phyloP scores from a whole-genome alignment of 2,329 filamentous ascomycete genomes.

The Trichoderma sp. region DNA sequence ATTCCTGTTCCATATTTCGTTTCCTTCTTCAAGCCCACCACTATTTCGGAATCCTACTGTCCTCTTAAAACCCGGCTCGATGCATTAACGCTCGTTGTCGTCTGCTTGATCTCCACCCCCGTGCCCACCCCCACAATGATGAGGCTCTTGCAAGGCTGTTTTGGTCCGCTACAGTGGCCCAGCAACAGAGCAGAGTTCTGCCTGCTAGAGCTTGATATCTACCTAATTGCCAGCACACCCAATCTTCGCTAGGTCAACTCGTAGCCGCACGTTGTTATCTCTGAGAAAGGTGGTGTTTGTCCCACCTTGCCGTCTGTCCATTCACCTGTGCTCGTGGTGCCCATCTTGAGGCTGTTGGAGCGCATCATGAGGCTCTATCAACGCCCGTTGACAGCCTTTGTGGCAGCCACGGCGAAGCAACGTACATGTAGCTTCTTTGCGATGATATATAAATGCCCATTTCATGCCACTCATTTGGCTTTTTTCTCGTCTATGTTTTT shows the following conservation, averaged over 20 bases:
- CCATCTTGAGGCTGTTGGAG: not conserved
- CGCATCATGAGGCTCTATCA: not conserved
- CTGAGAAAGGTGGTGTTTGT: not conserved
- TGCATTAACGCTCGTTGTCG: not conserved
- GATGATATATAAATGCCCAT: not conserved
- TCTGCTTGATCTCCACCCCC: not conserved
- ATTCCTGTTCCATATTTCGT: not conserved
- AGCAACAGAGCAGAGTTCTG: not conserved
- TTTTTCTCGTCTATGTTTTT: not conserved
- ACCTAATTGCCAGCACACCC: not conserved
- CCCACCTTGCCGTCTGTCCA: not conserved
- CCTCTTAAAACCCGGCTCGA: not conserved
- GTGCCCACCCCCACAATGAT: not conserved
- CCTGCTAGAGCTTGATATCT: too few species aligned
- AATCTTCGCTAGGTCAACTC: not conserved
- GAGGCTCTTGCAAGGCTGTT: conserved; percentile 9
- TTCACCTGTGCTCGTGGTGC: not conserved
- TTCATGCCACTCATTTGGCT: not conserved
- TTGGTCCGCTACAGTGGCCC: not conserved
- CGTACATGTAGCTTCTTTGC: not conserved
- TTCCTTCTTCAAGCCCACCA: not conserved
- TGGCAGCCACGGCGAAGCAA: not conserved
- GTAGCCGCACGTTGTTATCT: not conserved
- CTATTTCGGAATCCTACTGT: not conserved
- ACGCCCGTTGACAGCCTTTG: not conserved